Percentiles rank a stretch among this genome's conserved stretches.
Evolutionary conservation across 2,329 filamentous ascomycete genomes (phyloP).

Genomic region (Talaromyces atroroseus): DNA sequence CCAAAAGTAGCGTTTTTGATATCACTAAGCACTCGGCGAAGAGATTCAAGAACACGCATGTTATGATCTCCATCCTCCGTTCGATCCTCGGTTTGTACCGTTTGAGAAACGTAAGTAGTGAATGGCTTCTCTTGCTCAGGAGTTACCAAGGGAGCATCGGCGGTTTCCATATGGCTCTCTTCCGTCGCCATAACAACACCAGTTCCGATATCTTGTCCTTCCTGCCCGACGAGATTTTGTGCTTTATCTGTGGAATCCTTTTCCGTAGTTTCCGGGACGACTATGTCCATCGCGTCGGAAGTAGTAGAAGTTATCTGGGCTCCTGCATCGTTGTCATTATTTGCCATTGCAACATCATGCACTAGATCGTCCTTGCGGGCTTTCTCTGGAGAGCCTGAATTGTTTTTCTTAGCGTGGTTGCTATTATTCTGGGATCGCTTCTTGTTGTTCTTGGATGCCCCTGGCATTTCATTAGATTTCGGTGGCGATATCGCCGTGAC

Average conservation of each 20-base stretch:
- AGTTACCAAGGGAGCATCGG: neutral
- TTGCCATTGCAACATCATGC: neutral
- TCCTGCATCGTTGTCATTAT: neutral
- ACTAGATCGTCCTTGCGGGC: neutral
- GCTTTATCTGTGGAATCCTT: neutral
- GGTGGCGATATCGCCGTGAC: slow-evolving; percentile 3
- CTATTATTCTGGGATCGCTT: neutral
- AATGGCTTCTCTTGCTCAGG: neutral
- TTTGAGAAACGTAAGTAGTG: slow-evolving; percentile 12
- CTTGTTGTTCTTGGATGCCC: neutral
- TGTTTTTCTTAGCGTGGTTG: neutral
- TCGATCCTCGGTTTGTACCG: slow-evolving; percentile 14
- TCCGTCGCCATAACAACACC: neutral
- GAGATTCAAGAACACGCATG: slow-evolving; percentile 46
- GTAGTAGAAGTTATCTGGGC: neutral
- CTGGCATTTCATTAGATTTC: neutral
- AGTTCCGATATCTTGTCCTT: neutral
- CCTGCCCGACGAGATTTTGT: neutral
- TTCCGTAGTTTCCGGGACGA: neutral
- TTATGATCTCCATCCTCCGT: neutral
- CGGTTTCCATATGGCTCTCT: neutral
- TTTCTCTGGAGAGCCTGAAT: neutral
- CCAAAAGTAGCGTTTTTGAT: slow-evolving; percentile 57
- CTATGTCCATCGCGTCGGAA: neutral
- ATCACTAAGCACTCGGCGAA: slow-evolving; percentile 54